Percentiles rank a stretch among this genome's conserved stretches.
Conservation (phyloP, 306 rosid species). For the Vigna trinervia region DNA sequence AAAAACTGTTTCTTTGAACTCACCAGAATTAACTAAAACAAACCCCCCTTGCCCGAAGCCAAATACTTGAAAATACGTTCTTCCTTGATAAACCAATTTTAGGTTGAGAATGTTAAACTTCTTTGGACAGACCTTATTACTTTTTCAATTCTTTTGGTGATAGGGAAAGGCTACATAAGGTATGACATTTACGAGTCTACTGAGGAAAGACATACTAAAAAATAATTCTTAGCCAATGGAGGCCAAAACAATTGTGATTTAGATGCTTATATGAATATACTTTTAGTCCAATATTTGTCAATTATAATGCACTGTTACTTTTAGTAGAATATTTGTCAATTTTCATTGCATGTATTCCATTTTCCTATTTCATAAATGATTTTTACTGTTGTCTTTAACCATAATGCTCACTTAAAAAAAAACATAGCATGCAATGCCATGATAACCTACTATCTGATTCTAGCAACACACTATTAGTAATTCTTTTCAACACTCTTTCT, state of each 20-base stretch:
- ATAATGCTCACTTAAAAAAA: too few relatives aligned
- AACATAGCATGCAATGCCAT: slow-evolving; percentile 4
- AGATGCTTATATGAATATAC: slow-evolving; percentile 2
- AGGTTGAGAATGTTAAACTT: too few relatives aligned
- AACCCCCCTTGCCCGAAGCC: too few relatives aligned
- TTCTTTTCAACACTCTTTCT: not conserved
- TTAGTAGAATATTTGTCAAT: slow-evolving; percentile 3
- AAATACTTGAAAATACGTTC: slow-evolving; percentile 1
- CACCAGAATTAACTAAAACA: too few relatives aligned
- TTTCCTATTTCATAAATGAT: slow-evolving; percentile 1
- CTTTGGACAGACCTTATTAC: not conserved
- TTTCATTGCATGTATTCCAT: not conserved
- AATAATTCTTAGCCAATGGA: not conserved
- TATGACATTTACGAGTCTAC: not conserved
- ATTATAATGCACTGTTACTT: too few relatives aligned
- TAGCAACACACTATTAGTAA: too few relatives aligned
- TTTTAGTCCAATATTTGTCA: too few relatives aligned
- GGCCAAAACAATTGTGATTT: not conserved
- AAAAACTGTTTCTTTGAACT: not conserved
- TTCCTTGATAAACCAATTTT: not conserved
- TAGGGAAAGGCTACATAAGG: not conserved
- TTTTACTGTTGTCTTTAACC: not conserved
- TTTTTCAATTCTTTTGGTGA: slow-evolving; percentile 2
- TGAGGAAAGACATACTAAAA: not conserved
- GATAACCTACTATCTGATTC: not conserved